Evolutionary conservation across 352 stramenopile species (phyloP).

Genomic region (Phytophthora pluvialis): DNA sequence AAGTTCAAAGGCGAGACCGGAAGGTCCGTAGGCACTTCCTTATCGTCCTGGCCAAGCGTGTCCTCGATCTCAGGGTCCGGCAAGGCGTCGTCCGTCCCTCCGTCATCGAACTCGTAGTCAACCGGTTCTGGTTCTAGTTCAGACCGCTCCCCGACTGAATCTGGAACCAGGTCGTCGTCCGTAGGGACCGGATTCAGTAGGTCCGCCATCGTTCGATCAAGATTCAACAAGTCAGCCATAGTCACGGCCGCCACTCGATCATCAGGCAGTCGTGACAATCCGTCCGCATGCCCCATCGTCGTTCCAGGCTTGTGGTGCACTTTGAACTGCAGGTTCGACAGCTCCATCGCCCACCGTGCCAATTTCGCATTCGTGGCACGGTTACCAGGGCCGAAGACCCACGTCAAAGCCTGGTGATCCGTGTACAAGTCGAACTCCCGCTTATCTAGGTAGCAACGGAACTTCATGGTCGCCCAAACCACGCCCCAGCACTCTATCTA

Average conservation of each 20-base stretch:
- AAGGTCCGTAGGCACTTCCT: too few species aligned
- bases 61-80: too few species aligned
- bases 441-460: conserved; percentile 9
- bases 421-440: conserved; percentile 10
- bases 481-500: conserved; percentile 12
- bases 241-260: background rate
- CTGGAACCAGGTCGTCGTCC: background rate
- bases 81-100: too few species aligned
- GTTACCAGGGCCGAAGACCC: background rate
- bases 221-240: background rate
- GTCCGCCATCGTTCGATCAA: background rate
- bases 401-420: conserved; percentile 8
- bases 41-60: too few species aligned
- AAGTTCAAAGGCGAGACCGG: too few species aligned
- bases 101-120: too few species aligned
- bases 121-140: too few species aligned
- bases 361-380: conserved; percentile 3
- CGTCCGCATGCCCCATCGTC: conserved; percentile 8
- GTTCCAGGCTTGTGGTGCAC: conserved; percentile 10
- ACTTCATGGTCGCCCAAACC: conserved; percentile 5
- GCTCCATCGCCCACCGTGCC: conserved; percentile 10
- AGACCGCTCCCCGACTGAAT: background rate
- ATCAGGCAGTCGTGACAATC: conserved; percentile 1
- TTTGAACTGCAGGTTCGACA: conserved; percentile 12
- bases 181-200: background rate